Conservation (phyloP, 1,284 basidiomycete genomes). For the Cystobasidiaceae sp. region DNA sequence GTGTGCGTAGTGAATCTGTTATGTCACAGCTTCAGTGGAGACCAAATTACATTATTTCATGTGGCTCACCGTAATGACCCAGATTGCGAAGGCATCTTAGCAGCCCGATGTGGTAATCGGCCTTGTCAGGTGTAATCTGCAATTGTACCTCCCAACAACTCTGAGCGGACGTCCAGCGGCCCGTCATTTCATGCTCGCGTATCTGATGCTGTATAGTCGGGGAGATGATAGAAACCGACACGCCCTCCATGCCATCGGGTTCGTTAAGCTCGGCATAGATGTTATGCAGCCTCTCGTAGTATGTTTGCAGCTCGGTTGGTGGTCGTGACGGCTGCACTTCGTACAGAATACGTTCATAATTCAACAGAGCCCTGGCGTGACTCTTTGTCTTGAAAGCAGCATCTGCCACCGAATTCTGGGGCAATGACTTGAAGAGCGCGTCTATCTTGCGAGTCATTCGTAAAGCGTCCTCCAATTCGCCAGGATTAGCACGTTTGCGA, state of each 20-base stretch:
- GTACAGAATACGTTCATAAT: slow-evolving; percentile 78
- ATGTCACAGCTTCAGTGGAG: background rate
- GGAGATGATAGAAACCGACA: slow-evolving; percentile 80
- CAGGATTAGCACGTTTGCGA: slow-evolving; percentile 50
- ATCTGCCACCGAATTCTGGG: slow-evolving; percentile 77
- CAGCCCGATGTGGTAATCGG: slow-evolving; percentile 83
- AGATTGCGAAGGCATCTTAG: slow-evolving; percentile 87
- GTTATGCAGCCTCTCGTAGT: slow-evolving; percentile 89
- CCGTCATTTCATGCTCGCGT: slow-evolving; percentile 94
- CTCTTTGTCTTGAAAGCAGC: slow-evolving; percentile 92
- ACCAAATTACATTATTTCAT: background rate
- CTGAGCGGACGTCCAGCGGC: slow-evolving; percentile 95
- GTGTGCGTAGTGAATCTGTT: slow-evolving; percentile 87
- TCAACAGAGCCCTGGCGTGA: slow-evolving; percentile 89
- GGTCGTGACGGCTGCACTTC: slow-evolving; percentile 42
- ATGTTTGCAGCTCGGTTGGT: slow-evolving; percentile 54
- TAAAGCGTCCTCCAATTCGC: slow-evolving; percentile 42
- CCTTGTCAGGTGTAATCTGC: slow-evolving; percentile 81
- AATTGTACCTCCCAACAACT: slow-evolving; percentile 99
- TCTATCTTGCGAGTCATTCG: slow-evolving; percentile 34
- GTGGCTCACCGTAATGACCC: slow-evolving; percentile 82
- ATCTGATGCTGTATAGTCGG: slow-evolving; percentile 96
- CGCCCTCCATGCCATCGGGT: slow-evolving; percentile 98
- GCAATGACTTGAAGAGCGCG: slow-evolving; percentile 36
- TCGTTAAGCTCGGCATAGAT: slow-evolving; percentile 96